Evolutionary conservation across 2,329 filamentous ascomycete genomes (phyloP).

Genomic region (Pseudonectria foliicola): DNA sequence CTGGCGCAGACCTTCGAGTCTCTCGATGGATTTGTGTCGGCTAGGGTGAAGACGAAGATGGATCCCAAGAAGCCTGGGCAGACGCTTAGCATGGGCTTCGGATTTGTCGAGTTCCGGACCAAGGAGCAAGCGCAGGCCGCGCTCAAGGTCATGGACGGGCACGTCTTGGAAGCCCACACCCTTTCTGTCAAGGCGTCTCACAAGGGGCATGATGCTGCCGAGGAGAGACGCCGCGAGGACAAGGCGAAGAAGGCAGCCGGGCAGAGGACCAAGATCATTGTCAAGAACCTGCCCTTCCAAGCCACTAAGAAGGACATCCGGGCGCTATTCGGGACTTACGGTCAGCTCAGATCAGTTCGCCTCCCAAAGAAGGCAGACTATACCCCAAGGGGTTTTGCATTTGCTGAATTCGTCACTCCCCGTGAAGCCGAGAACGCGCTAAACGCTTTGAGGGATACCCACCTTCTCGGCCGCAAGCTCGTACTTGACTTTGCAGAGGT

Average conservation of each 20-base stretch:
- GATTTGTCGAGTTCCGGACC: conserved; percentile 81
- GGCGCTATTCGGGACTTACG: conserved; percentile 79
- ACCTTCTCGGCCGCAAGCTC: conserved; percentile 81
- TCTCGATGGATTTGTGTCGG: conserved; percentile 82
- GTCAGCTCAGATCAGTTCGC: conserved; percentile 84
- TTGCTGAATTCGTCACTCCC: conserved; percentile 89
- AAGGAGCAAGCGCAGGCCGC: conserved; percentile 75
- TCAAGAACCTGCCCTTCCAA: conserved; percentile 98
- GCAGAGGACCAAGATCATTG: conserved; percentile 83
- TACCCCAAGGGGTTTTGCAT: conserved; percentile 85
- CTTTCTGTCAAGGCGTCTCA: conserved; percentile 82
- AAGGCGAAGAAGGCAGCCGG: conserved; percentile 70
- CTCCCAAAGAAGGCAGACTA: conserved; percentile 93
- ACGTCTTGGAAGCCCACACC: conserved; percentile 79
- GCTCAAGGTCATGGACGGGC: conserved; percentile 77
- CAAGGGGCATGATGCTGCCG: conserved; percentile 78
- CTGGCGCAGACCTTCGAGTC: conserved; percentile 72
- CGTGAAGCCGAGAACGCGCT: conserved; percentile 87
- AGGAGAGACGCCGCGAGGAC: conserved; percentile 78
- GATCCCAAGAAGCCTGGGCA: conserved; percentile 88
- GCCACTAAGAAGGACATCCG: conserved; percentile 88
- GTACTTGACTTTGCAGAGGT: conserved; percentile 88
- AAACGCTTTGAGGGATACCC: conserved; percentile 84
- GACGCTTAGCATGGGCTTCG: conserved; percentile 92
- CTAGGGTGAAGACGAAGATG: conserved; percentile 84